These are phyloP conservation scores for Lyophyllum decastes DNA, from an alignment of 768 basidiomycete genomes.

Conservation along the genomic window DNA sequence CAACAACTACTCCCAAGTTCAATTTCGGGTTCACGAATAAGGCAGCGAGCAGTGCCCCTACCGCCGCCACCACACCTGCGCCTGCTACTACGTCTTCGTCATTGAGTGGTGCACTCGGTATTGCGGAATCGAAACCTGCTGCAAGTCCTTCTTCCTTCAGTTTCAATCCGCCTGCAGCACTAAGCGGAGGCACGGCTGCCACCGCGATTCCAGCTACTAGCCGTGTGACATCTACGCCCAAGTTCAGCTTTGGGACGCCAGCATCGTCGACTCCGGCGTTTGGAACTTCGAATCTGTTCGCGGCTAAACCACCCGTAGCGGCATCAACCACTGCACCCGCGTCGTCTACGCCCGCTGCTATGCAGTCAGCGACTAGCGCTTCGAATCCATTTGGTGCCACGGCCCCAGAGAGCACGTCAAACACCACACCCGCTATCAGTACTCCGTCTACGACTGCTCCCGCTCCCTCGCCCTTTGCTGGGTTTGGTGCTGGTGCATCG, in stretches of 20 bases:
- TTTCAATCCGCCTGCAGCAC: slow-evolving; percentile 17
- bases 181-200: slow-evolving; percentile 10
- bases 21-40: slow-evolving; percentile 33
- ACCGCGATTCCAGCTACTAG: background rate
- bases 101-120: slow-evolving; percentile 21
- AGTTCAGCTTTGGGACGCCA: slow-evolving; percentile 16
- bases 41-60: slow-evolving; percentile 7
- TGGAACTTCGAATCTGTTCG: slow-evolving; percentile 3
- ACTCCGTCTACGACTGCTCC: background rate
- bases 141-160: slow-evolving; percentile 22
- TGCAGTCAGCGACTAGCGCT: background rate
- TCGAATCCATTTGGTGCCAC: background rate
- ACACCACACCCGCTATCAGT: background rate
- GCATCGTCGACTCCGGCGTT: slow-evolving; percentile 8
- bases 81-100: slow-evolving; percentile 13
- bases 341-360: background rate
- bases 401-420: background rate
- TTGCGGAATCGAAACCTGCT: slow-evolving; percentile 22
- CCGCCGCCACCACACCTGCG: slow-evolving; percentile 11
- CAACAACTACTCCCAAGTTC: slow-evolving; percentile 36
- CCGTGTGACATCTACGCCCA: slow-evolving; percentile 8
- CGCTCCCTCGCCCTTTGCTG: slow-evolving; percentile 5
- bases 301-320: slow-evolving; percentile 3
- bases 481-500: slow-evolving; percentile 7
- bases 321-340: background rate